Conservation (phyloP, 1,284 basidiomycete genomes). For the Peniophora sp. region DNA sequence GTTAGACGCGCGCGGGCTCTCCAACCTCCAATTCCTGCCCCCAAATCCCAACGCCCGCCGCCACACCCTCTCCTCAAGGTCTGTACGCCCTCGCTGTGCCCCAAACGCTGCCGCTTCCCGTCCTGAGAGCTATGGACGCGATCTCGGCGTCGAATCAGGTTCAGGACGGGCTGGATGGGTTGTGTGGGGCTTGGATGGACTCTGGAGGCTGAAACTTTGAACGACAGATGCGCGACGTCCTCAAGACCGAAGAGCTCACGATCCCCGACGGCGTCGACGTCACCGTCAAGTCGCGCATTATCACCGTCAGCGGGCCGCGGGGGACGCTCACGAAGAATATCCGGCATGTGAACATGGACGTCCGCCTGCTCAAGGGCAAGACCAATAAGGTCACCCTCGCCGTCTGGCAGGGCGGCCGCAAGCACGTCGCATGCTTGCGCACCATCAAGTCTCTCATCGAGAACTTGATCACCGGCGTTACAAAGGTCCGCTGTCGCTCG, state of each 20-base stretch:
- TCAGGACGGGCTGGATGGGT: slow-evolving; percentile 22
- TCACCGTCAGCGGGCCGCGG: slow-evolving; percentile 85
- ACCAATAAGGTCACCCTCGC: slow-evolving; percentile 81
- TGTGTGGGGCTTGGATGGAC: slow-evolving; percentile 16
- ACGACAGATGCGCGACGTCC: slow-evolving; percentile 79
- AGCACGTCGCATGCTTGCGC: slow-evolving; percentile 97
- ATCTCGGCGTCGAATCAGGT: not conserved
- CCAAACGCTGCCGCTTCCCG: not conserved
- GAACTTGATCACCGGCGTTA: slow-evolving; percentile 98
- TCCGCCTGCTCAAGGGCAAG: slow-evolving; percentile 73
- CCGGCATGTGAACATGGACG: slow-evolving; percentile 95
- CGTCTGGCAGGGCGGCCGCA: slow-evolving; percentile 97
- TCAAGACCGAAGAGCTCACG: slow-evolving; percentile 89
- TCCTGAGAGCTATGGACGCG: not conserved
- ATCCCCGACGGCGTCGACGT: slow-evolving; percentile 85
- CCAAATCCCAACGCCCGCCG: too few species aligned
- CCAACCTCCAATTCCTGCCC: too few species aligned
- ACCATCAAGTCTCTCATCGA: slow-evolving; percentile 92
- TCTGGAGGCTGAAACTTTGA: slow-evolving; percentile 15
- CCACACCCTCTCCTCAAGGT: slow-evolving; percentile 16
- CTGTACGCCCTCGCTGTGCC: slow-evolving; percentile 14
- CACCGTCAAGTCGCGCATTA: slow-evolving; percentile 80
- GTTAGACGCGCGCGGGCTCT: too few species aligned
- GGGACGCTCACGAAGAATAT: slow-evolving; percentile 88
- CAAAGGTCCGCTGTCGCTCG: slow-evolving; percentile 52